phyloP scores from a whole-genome alignment of 2,329 filamentous ascomycete genomes.

The Pseudocercospora vitis region DNA sequence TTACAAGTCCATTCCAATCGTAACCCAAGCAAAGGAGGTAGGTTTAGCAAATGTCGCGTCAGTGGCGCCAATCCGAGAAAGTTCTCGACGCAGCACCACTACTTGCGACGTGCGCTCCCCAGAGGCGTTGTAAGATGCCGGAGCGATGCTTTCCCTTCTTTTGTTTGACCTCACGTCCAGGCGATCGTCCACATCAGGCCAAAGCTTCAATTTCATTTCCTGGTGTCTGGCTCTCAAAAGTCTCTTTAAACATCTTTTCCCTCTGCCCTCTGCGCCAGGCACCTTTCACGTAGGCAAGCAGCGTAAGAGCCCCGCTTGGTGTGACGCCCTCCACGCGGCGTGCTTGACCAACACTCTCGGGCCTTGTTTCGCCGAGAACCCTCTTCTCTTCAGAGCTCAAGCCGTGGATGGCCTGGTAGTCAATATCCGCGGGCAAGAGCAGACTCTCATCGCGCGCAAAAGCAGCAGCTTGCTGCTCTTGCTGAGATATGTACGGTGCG shows the following conservation, averaged over 20 bases:
- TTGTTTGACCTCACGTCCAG: too few species aligned
- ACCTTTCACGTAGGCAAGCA: conserved; percentile 63
- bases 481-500: conserved; percentile 77
- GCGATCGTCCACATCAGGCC: too few species aligned
- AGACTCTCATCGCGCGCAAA: conserved; percentile 77
- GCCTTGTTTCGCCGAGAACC: conserved; percentile 67
- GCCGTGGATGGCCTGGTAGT: conserved; percentile 72
- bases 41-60: too few species aligned
- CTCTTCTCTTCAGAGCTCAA: conserved; percentile 78
- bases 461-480: conserved; percentile 63
- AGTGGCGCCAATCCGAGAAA: too few species aligned
- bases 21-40: too few species aligned
- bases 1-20: too few species aligned
- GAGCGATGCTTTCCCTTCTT: too few species aligned
- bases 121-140: too few species aligned
- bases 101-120: too few species aligned
- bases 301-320: conserved; percentile 50
- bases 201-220: conserved; percentile 29
- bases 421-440: conserved; percentile 68
- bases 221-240: conserved; percentile 26
- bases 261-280: conserved; percentile 32
- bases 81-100: too few species aligned
- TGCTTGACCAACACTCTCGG: conserved; percentile 86
- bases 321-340: conserved; percentile 78
- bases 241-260: conserved; percentile 34